phyloP scores from a whole-genome alignment of 768 basidiomycete genomes.

The Lactifluus hygrophoroides region DNA sequence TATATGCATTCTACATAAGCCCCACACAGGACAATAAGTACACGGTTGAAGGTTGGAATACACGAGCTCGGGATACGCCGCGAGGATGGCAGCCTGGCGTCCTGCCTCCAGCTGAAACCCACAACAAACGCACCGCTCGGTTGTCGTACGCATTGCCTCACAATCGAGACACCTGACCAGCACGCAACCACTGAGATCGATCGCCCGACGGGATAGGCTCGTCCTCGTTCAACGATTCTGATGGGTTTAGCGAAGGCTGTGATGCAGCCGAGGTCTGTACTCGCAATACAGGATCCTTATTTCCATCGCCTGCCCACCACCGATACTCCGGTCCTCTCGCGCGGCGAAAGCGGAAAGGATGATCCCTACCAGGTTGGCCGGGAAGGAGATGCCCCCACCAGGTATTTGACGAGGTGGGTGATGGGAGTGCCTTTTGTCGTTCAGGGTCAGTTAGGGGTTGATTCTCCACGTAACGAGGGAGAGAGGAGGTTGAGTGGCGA shows the following conservation, averaged over 20 bases:
- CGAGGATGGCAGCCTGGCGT: not conserved
- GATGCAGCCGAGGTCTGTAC: not conserved
- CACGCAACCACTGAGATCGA: conserved; percentile 33
- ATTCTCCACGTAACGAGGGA: conserved; percentile 11
- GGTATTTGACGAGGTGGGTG: not conserved
- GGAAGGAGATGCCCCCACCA: conserved; percentile 15
- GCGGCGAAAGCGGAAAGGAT: conserved; percentile 12
- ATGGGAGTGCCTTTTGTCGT: conserved; percentile 2
- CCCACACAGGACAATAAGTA: not conserved
- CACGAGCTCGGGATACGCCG: not conserved
- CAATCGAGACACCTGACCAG: conserved; percentile 11
- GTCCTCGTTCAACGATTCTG: conserved; percentile 38
- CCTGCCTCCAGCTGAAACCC: not conserved
- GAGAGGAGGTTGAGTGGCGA: conserved; percentile 12
- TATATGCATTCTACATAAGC: not conserved
- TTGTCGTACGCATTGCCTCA: not conserved
- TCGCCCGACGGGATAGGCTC: conserved; percentile 47
- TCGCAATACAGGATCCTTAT: not conserved
- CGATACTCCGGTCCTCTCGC: not conserved
- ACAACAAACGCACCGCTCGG: not conserved
- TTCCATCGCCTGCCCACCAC: not conserved
- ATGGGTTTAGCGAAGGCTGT: conserved; percentile 29
- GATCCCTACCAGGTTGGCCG: conserved; percentile 12
- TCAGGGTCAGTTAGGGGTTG: not conserved
- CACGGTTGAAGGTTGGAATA: not conserved